phyloP scores from a whole-genome alignment of 176 grass and related monocot species.

The Aegilops sharonensis region DNA sequence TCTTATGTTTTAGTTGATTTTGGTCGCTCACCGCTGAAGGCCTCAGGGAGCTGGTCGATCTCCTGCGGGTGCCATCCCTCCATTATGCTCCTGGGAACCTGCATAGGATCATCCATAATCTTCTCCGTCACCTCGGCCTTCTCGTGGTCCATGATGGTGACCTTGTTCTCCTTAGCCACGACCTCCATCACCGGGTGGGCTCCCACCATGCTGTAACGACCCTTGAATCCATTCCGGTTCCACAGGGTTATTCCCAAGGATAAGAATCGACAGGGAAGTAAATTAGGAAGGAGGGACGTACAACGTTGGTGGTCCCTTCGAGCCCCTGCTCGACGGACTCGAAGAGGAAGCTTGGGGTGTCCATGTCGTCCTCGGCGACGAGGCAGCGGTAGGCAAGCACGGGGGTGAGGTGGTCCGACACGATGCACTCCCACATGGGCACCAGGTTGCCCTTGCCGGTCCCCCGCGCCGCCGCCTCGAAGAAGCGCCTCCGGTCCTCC shows the following conservation, averaged over 20 bases:
- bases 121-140: constrained; percentile 51
- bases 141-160: constrained; percentile 72
- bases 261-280: neutral
- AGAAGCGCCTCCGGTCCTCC: constrained; percentile 55
- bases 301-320: constrained; percentile 61
- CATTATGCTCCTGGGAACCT: constrained; percentile 66
- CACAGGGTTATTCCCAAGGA: constrained; percentile 1
- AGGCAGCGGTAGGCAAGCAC: constrained; percentile 86
- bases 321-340: constrained; percentile 82
- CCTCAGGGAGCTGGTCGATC: constrained; percentile 55
- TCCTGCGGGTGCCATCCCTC: constrained; percentile 63
- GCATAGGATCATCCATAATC: constrained; percentile 65
- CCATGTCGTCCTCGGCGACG: constrained; percentile 55
- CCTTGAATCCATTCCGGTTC: constrained; percentile 35
- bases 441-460: constrained; percentile 67
- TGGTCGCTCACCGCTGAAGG: constrained; percentile 42
- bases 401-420: constrained; percentile 87
- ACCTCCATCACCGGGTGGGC: constrained; percentile 69
- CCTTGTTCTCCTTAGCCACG: constrained; percentile 59
- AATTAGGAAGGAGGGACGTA: neutral
- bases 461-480: constrained; percentile 64
- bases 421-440: constrained; percentile 71
- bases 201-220: constrained; percentile 72
- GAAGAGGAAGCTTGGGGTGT: constrained; percentile 84
- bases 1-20: neutral